Conservation (phyloP, 768 basidiomycete genomes). For the Jaapia argillacea region DNA sequence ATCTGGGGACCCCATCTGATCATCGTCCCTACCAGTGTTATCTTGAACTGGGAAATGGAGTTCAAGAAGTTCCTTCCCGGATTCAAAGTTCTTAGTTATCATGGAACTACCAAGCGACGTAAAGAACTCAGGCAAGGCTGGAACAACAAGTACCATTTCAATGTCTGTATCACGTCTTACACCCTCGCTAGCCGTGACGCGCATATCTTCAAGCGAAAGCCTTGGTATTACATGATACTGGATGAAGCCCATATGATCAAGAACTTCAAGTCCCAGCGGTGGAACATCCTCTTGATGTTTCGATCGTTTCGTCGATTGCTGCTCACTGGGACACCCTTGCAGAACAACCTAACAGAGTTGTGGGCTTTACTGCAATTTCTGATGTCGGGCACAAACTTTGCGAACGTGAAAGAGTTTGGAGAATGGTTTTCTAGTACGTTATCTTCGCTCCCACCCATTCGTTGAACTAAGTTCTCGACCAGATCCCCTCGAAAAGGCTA, state of each 20-base stretch:
- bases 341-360: constrained; percentile 93
- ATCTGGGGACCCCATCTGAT: constrained; percentile 94
- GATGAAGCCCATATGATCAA: constrained; percentile 98
- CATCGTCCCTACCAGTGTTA: constrained; percentile 86
- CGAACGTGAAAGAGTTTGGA: constrained; percentile 85
- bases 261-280: constrained; percentile 89
- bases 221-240: constrained; percentile 94
- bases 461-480: constrained; percentile 1
- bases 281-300: constrained; percentile 88
- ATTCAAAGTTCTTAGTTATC: constrained; percentile 81
- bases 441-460: not conserved
- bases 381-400: constrained; percentile 83
- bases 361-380: constrained; percentile 95
- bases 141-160: constrained; percentile 84
- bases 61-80: constrained; percentile 94
- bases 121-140: constrained; percentile 87
- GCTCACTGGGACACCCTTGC: constrained; percentile 90
- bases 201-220: constrained; percentile 84
- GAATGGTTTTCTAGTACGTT: constrained; percentile 93
- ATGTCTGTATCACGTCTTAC: constrained; percentile 93
- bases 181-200: constrained; percentile 87
- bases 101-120: constrained; percentile 81
- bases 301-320: constrained; percentile 78
- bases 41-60: constrained; percentile 96
- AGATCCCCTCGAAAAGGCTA: constrained; percentile 92